Conservation (phyloP, 208 protist genomes). For the Crithidia brevicula region DNA sequence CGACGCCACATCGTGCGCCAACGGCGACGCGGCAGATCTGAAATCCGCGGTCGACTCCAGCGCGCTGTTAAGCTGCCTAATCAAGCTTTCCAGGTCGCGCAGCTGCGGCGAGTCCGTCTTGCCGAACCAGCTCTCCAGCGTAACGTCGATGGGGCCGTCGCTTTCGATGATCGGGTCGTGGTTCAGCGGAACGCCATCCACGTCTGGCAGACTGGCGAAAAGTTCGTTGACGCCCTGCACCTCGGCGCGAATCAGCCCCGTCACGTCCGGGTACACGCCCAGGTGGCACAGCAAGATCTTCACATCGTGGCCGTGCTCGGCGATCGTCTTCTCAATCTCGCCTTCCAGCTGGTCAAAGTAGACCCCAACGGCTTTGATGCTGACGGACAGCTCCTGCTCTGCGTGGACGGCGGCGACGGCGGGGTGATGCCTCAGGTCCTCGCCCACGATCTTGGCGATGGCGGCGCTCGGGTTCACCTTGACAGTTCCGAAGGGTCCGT, state of each 20-base stretch:
- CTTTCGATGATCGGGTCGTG: conserved; percentile 49
- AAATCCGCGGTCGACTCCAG: conserved; percentile 1
- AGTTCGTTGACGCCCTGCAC: conserved; percentile 76
- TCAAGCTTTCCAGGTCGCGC: conserved; percentile 31
- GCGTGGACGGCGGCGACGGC: conserved; percentile 27
- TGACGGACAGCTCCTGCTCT: conserved; percentile 51
- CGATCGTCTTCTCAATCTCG: conserved; percentile 25
- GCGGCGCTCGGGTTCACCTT: conserved; percentile 65
- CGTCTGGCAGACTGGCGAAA: conserved; percentile 45
- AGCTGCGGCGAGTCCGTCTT: conserved; percentile 27
- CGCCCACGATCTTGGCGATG: conserved; percentile 39
- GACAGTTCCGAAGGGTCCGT: conserved; percentile 61
- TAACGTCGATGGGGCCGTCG: conserved; percentile 33
- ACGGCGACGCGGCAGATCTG: not conserved
- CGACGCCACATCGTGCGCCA: not conserved
- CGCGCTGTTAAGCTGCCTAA: conserved; percentile 22
- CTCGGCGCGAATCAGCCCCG: conserved; percentile 58
- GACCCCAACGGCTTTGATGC: conserved; percentile 27
- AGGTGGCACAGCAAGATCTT: conserved; percentile 61
- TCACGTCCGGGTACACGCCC: conserved; percentile 56
- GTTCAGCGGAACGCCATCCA: conserved; percentile 41
- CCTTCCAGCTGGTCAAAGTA: conserved; percentile 60
- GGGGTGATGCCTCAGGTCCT: conserved; percentile 29
- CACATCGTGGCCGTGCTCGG: conserved; percentile 16
- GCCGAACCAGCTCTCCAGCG: conserved; percentile 55